These are phyloP conservation scores for Apostasia shenzhenica DNA, from an alignment of 106 monocot species.

Conservation along the genomic window DNA sequence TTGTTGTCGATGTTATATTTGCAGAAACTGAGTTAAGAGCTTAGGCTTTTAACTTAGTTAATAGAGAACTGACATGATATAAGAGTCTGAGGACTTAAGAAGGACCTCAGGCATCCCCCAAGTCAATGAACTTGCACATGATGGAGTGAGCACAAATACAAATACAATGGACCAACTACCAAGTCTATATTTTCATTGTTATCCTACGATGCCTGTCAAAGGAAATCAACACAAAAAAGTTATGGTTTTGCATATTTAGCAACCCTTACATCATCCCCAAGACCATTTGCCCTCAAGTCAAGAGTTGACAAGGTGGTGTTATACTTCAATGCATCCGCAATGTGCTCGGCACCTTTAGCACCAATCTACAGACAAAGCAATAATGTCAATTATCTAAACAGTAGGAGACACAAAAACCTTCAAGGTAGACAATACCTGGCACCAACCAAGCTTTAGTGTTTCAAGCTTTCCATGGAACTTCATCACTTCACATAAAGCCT, in stretches of 20 bases:
- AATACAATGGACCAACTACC: no score
- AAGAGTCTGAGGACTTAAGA: no score
- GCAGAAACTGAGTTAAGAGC: no score
- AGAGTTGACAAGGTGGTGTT: conserved; percentile 82
- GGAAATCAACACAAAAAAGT: not conserved
- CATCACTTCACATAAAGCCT: conserved; percentile 71
- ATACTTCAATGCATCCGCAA: conserved; percentile 97
- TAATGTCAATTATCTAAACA: not conserved
- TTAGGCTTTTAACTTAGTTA: no score
- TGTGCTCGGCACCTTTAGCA: conserved; percentile 71
- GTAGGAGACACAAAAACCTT: not conserved
- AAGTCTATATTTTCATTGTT: no score
- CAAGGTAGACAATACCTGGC: conserved; percentile 53
- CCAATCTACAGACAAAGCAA: conserved; percentile 54
- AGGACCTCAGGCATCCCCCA: no score
- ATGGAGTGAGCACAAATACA: no score
- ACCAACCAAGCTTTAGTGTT: conserved; percentile 97
- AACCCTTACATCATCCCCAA: conserved; percentile 78
- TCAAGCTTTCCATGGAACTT: conserved; percentile 96
- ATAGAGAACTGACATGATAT: no score
- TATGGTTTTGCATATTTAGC: not conserved
- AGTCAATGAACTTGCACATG: no score
- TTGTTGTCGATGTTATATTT: no score
- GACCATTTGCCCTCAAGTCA: conserved; percentile 92
- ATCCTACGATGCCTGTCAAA: not conserved